These are phyloP conservation scores for Phytopythium delawarense DNA, from an alignment of 352 stramenopile genomes.

Conservation along the genomic window DNA sequence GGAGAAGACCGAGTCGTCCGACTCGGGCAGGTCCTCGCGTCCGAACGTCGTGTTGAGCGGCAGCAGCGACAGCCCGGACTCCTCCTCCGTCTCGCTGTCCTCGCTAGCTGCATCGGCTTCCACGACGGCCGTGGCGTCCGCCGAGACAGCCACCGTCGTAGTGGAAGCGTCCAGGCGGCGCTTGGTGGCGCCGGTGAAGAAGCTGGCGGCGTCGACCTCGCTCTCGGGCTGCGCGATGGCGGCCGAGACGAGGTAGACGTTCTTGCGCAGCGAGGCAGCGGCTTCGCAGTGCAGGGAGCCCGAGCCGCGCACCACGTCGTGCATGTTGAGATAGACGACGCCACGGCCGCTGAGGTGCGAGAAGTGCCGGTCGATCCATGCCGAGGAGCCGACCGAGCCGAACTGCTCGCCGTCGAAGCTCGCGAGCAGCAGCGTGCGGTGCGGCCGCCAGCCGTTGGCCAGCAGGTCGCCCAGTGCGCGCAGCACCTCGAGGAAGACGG, in stretches of 20 bases:
- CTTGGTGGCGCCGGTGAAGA: slow-evolving; percentile 26
- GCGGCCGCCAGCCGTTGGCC: slow-evolving; percentile 68
- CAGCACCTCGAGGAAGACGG: slow-evolving; percentile 72
- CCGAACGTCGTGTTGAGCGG: slow-evolving; percentile 67
- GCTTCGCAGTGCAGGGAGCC: slow-evolving; percentile 65
- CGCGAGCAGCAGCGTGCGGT: slow-evolving; percentile 71
- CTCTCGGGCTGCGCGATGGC: slow-evolving; percentile 64
- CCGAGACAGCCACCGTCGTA: not conserved
- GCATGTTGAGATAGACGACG: slow-evolving; percentile 72
- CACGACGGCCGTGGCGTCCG: not conserved
- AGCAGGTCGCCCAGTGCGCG: slow-evolving; percentile 54
- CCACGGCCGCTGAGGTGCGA: slow-evolving; percentile 54
- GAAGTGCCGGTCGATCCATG: slow-evolving; percentile 82
- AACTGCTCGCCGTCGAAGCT: slow-evolving; percentile 81
- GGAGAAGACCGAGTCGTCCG: slow-evolving; percentile 61
- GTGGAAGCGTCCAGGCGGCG: not conserved
- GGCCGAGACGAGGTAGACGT: slow-evolving; percentile 68
- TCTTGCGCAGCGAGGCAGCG: slow-evolving; percentile 67
- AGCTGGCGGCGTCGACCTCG: slow-evolving; percentile 37
- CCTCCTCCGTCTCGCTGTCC: not conserved
- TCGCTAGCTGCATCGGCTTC: not conserved
- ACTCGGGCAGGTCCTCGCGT: slow-evolving; percentile 55
- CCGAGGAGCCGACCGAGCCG: slow-evolving; percentile 69
- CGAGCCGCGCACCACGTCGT: slow-evolving; percentile 64
- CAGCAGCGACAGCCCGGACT: slow-evolving; percentile 12